Evolutionary conservation across 129 eudicot genomes (phyloP).

Genomic region (Flaveria ramosissima): DNA sequence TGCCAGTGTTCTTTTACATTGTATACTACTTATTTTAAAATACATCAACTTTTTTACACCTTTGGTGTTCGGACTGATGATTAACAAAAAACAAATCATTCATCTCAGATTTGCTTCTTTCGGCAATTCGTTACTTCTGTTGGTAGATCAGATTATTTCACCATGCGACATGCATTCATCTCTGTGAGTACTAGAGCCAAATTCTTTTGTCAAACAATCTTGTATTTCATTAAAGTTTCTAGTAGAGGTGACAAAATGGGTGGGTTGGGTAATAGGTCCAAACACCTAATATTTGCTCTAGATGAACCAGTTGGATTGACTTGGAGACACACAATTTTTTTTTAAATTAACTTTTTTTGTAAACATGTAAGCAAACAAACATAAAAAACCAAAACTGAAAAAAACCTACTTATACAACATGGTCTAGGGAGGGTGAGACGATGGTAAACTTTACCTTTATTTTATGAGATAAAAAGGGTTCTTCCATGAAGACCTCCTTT

Average conservation of each 20-base stretch:
- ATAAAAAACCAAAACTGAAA: no score
- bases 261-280: background rate
- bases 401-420: no score
- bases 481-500: no score
- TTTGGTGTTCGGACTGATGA: background rate
- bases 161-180: conserved; percentile 76
- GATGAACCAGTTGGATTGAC: no score
- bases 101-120: conserved; percentile 63
- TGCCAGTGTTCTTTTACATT: conserved; percentile 46
- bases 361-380: no score
- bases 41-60: background rate
- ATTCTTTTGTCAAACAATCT: background rate
- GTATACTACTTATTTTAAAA: conserved; percentile 26
- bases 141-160: conserved; percentile 63
- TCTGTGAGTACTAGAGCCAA: conserved; percentile 45
- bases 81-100: conserved; percentile 12
- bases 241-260: background rate
- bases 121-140: conserved; percentile 71
- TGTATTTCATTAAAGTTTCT: no score
- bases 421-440: no score
- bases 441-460: no score
- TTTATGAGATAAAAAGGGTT: no score
- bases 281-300: no score
- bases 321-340: no score
- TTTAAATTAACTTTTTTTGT: no score